Evolutionary conservation across 2,329 filamentous ascomycete genomes (phyloP).

Genomic region (Stenocarpella maydis): DNA sequence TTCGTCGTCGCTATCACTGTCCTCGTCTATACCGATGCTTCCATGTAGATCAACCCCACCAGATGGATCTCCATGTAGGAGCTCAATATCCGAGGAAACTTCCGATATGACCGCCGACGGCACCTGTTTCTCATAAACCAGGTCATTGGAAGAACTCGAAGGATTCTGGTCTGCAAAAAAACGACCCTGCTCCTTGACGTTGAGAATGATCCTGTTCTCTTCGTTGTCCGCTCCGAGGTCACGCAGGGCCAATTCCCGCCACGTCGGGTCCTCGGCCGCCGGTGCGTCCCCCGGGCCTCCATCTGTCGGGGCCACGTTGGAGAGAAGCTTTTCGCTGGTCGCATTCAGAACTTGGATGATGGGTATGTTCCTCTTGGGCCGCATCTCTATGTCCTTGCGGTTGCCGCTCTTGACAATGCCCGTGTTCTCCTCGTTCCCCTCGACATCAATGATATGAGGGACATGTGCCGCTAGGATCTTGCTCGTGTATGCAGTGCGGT

Average conservation of each 20-base stretch:
- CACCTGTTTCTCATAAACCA: conserved; percentile 73
- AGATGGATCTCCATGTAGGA: conserved; percentile 55
- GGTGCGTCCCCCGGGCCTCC: conserved; percentile 70
- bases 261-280: conserved; percentile 76
- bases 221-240: conserved; percentile 80
- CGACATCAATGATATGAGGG: conserved; percentile 89
- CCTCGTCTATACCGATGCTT: conserved; percentile 74
- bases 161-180: conserved; percentile 75
- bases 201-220: conserved; percentile 82
- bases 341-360: conserved; percentile 90
- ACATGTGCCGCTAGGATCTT: conserved; percentile 71
- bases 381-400: conserved; percentile 88
- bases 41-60: conserved; percentile 67
- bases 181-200: conserved; percentile 85
- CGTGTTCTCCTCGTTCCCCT: conserved; percentile 94
- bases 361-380: conserved; percentile 80
- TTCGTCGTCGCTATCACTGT: conserved; percentile 73
- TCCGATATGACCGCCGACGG: conserved; percentile 72
- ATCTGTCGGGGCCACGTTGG: conserved; percentile 83
- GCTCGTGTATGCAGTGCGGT: conserved; percentile 61
- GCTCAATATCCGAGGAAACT: conserved; percentile 69
- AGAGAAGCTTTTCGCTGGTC: conserved; percentile 92
- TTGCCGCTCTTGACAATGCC: conserved; percentile 85
- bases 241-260: conserved; percentile 76
- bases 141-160: conserved; percentile 52